Evolutionary conservation across 208 protist genomes (phyloP), one percentile per base, ranked within the genome.

Genomic region (Balamuthia mandrillaris): DNA sequence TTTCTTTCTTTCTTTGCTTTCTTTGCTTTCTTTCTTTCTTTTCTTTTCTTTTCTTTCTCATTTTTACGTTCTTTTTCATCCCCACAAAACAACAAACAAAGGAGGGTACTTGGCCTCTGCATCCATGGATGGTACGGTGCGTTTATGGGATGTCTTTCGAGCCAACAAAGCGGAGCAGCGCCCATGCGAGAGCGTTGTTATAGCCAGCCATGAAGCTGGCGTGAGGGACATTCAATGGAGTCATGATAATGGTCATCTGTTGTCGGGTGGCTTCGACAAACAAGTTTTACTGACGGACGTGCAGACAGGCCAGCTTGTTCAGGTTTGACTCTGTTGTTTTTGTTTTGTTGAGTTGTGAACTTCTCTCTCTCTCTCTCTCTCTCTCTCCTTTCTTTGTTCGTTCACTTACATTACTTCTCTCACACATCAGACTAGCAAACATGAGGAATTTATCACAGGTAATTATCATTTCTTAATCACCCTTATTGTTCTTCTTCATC

Each of bases 361-460:
- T n/a, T n/a, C n/a, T n/a, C n/a, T n/a, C n/a, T n/a, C n/a, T n/a
- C n/a, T n/a, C n/a, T n/a, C n/a, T n/a, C n/a, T n/a, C n/a, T n/a
- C n/a, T n/a, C n/a, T n/a, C n/a, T n/a, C n/a, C n/a, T n/a, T n/a
- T n/a, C n/a, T n/a, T n/a, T n/a, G n/a, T n/a, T n/a, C n/a, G n/a
- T n/a, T n/a, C n/a, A n/a, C n/a, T n/a, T n/a, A n/a, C n/a, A n/a
- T n/a, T n/a, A n/a, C n/a, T n/a, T n/a, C n/a, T n/a, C n/a, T n/a
- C n/a, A n/a, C n/a, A n/a, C n/a, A n/a, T n/a, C 66, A 77, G 66
- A 35, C 66, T 6, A 54, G 58, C 39, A 82, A 82, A 63, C 51
- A 82, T 29, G 65, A 82, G 9, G 51, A 82, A 21, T 54, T 45
- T 37, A 82, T 68, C n/a, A 82, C 75, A 72, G 45, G 37, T n/a